These are phyloP conservation scores for Phoenix dactylifera DNA, from an alignment of 176 grass and related monocot species.

Conservation along the genomic window DNA sequence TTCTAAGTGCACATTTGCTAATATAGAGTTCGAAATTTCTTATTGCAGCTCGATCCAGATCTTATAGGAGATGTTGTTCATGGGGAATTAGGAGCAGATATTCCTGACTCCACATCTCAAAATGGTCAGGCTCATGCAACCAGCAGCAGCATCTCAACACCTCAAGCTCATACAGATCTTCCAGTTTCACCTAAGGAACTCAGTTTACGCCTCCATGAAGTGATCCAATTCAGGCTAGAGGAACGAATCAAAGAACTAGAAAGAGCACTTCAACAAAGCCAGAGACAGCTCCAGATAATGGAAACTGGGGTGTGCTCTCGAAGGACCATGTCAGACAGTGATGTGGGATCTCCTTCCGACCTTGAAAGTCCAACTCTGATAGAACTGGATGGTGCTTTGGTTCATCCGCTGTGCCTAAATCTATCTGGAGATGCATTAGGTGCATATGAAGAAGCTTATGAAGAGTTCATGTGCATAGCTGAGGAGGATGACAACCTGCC, in stretches of 20 bases:
- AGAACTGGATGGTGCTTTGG: conserved; percentile 23
- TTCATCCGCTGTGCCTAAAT: conserved; percentile 60
- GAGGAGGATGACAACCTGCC: conserved; percentile 22
- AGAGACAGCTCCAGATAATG: conserved; percentile 40
- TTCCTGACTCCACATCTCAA: conserved; percentile 17
- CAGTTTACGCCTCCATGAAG: conserved; percentile 68
- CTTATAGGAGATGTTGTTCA: conserved; percentile 49
- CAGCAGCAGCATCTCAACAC: conserved; percentile 39
- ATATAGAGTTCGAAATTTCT: not conserved
- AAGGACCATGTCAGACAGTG: conserved; percentile 53
- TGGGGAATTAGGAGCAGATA: conserved; percentile 67
- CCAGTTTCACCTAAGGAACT: conserved; percentile 68
- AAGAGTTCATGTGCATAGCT: conserved; percentile 62
- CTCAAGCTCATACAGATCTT: conserved; percentile 31
- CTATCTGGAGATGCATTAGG: conserved; percentile 68
- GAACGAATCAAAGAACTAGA: conserved; percentile 77
- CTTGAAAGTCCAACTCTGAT: conserved; percentile 49
- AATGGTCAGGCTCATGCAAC: conserved; percentile 30
- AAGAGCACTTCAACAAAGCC: conserved; percentile 42
- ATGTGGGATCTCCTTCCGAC: conserved; percentile 50
- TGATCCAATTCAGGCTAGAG: conserved; percentile 64
- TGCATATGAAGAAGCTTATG: conserved; percentile 78
- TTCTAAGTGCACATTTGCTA: conserved; percentile 7
- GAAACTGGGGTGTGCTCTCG: conserved; percentile 37
- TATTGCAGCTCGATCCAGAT: conserved; percentile 51